phyloP scores from a whole-genome alignment of 257 asterid species.

The Nicotiana undulata region DNA sequence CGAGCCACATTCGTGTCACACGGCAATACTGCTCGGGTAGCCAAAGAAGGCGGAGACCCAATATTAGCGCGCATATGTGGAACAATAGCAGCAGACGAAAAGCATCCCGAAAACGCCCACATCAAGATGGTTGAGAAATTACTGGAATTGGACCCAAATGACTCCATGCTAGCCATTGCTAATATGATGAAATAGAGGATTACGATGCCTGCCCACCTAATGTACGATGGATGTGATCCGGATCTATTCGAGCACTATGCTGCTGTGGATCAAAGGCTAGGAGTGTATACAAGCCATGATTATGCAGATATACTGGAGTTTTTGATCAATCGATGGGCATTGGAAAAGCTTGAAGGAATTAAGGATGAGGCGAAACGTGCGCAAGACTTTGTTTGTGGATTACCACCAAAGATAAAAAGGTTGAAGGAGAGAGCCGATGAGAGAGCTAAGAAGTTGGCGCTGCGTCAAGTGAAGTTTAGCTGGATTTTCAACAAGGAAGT shows the following conservation, averaged over 20 bases:
- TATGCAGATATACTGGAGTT: slow-evolving; percentile 26
- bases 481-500: slow-evolving; percentile 28
- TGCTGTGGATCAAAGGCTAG: slow-evolving; percentile 5
- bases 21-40: slow-evolving; percentile 29
- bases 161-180: slow-evolving; percentile 27
- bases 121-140: slow-evolving; percentile 21
- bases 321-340: slow-evolving; percentile 23
- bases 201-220: slow-evolving; percentile 28
- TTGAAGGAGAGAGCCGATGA: slow-evolving; percentile 4
- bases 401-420: slow-evolving; percentile 14
- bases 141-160: slow-evolving; percentile 22
- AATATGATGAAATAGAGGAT: slow-evolving; percentile 35
- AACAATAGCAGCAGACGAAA: slow-evolving; percentile 28
- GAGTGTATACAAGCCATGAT: slow-evolving; percentile 19
- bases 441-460: neutral
- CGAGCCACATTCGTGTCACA: slow-evolving; percentile 26
- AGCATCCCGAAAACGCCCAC: slow-evolving; percentile 1
- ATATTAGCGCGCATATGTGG: slow-evolving; percentile 29
- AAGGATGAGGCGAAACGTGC: slow-evolving; percentile 14
- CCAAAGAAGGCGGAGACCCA: slow-evolving; percentile 20
- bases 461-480: slow-evolving; percentile 11
- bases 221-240: slow-evolving; percentile 28
- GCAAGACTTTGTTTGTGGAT: slow-evolving; percentile 30
- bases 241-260: slow-evolving; percentile 22
- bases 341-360: slow-evolving; percentile 23